These are phyloP conservation scores for Fabrea salina DNA, from an alignment of 169 alveolate genomes.

Conservation along the genomic window DNA sequence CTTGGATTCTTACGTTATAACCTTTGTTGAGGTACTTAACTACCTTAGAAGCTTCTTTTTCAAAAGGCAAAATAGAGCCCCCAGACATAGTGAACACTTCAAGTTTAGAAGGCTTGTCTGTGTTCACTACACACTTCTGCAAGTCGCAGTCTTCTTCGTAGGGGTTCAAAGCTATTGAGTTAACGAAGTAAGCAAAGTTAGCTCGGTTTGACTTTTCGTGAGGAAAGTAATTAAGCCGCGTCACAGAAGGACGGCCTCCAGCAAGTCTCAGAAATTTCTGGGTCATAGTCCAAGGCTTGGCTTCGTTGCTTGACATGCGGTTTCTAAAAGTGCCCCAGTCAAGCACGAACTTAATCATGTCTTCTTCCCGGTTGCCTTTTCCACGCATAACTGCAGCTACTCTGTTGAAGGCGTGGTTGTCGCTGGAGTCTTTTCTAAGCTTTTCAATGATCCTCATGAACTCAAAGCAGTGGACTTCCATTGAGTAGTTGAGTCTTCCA, in stretches of 20 bases:
- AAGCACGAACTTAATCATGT: neutral
- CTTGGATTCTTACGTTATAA: slow-evolving; percentile 13
- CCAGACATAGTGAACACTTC: slow-evolving; percentile 31
- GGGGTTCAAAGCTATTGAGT: neutral
- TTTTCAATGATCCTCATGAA: neutral
- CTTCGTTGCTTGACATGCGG: slow-evolving; percentile 2
- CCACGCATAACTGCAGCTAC: slow-evolving; percentile 11
- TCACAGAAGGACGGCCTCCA: slow-evolving; percentile 31
- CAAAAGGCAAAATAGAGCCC: neutral
- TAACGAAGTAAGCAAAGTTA: slow-evolving; percentile 21
- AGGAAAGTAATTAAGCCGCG: slow-evolving; percentile 1
- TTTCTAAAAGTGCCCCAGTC: neutral
- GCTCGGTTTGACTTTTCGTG: slow-evolving; percentile 14
- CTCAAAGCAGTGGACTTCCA: neutral
- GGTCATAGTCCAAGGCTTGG: neutral
- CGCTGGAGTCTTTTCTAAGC: neutral
- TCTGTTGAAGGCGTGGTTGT: neutral
- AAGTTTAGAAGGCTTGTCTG: neutral
- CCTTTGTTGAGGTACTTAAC: slow-evolving; percentile 1
- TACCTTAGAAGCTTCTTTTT: slow-evolving; percentile 16
- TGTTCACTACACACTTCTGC: slow-evolving; percentile 21
- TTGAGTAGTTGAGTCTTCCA: neutral
- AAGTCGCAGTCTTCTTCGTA: neutral
- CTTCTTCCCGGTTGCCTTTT: neutral
- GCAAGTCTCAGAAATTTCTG: slow-evolving; percentile 24